Percentiles rank a stretch among this genome's conserved stretches.
These are phyloP conservation scores for Luvunga scandens DNA, from an alignment of 345 rosid species.

Conservation along the genomic window DNA sequence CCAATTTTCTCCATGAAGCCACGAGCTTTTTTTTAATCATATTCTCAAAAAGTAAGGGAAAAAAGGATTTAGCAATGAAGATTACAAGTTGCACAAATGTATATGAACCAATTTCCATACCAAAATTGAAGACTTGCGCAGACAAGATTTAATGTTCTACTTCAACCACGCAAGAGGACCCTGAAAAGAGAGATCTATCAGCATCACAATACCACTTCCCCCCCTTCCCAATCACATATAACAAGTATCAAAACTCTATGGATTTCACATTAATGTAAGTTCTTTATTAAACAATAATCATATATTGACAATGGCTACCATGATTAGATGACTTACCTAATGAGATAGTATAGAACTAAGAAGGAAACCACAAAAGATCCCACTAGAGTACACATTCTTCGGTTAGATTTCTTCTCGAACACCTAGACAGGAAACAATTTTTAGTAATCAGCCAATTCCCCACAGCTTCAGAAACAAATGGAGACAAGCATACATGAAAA, in stretches of 20 bases:
- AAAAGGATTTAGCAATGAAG: neutral
- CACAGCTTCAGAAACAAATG: neutral
- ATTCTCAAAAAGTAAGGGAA: neutral
- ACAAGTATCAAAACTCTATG: neutral
- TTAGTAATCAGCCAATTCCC: constrained; percentile 3
- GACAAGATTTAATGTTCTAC: neutral
- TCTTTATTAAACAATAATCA: too few species aligned
- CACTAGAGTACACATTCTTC: constrained; percentile 63
- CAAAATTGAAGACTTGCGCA: neutral
- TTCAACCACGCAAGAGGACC: constrained; percentile 26
- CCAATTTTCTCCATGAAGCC: neutral
- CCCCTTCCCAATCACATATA: too few species aligned
- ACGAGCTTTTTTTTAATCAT: neutral
- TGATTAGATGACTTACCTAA: constrained; percentile 42
- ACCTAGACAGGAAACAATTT: constrained; percentile 44
- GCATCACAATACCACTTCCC: neutral
- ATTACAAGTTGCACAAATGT: neutral
- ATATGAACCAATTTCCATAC: neutral
- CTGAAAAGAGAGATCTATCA: constrained; percentile 20
- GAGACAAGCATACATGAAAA: constrained; percentile 1
- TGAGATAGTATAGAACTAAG: constrained; percentile 52
- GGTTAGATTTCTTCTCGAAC: constrained; percentile 74
- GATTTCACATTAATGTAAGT: neutral
- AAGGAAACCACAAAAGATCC: constrained; percentile 55
- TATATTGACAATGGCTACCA: neutral